A percentile compares a stretch with the other conserved stretches of the same genome.
phyloP scores from a whole-genome alignment of 257 asterid species.

The Solanum rostratum region DNA sequence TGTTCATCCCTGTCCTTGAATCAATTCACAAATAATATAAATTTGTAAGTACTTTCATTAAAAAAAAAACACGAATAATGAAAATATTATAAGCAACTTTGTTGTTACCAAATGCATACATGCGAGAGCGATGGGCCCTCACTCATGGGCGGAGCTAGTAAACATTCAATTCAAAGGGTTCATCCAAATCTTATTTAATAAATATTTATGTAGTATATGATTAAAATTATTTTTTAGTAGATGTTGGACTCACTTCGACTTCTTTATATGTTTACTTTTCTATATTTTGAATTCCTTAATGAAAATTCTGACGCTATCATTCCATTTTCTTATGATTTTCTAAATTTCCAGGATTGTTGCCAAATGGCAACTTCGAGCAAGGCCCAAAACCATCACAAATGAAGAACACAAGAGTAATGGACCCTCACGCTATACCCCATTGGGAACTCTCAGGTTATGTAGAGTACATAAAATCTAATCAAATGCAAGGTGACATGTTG shows the following conservation, averaged over 20 bases:
- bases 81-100: not conserved
- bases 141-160: not conserved
- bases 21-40: not conserved
- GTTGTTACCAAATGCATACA: not conserved
- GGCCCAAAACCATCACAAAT: slow-evolving; percentile 14
- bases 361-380: slow-evolving; percentile 14
- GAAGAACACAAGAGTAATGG: slow-evolving; percentile 5
- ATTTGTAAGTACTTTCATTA: not conserved
- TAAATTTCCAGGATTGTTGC: slow-evolving; percentile 6
- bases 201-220: no score
- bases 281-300: fast-evolving
- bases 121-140: not conserved
- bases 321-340: not conserved
- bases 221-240: no score
- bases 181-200: no score
- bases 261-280: not conserved
- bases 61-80: not conserved
- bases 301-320: fast-evolving
- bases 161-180: no score
- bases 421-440: slow-evolving; percentile 6
- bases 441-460: slow-evolving; percentile 18
- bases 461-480: slow-evolving; percentile 14
- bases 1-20: no score
- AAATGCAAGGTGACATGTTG: slow-evolving; percentile 20
- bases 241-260: not conserved